These are phyloP conservation scores for Firmiana major DNA, from an alignment of 345 rosid genomes.

Conservation along the genomic window DNA sequence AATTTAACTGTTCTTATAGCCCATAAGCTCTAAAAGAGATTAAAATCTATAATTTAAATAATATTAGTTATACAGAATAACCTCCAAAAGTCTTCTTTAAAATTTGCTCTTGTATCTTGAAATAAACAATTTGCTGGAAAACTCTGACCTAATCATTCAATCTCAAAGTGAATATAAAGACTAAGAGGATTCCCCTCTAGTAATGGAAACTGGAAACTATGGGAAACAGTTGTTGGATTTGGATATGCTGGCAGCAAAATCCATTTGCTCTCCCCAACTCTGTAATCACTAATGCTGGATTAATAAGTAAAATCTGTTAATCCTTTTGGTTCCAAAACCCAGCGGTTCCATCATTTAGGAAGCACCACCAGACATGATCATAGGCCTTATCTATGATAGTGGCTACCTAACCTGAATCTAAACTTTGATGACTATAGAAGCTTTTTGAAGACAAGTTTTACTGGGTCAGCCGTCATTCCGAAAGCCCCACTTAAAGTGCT, in stretches of 20 bases:
- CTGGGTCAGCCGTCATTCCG: neutral
- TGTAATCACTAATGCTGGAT: neutral
- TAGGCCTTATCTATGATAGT: neutral
- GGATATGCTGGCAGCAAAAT: neutral
- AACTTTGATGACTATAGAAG: neutral
- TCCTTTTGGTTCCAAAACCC: neutral
- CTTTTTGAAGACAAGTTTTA: neutral
- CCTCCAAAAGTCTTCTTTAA: neutral
- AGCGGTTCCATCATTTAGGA: neutral
- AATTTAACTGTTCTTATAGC: neutral
- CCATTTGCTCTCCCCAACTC: neutral
- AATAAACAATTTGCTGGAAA: neutral
- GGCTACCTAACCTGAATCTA: neutral
- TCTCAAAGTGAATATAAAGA: neutral
- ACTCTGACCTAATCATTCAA: neutral
- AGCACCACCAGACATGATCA: neutral
- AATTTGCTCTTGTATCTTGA: neutral
- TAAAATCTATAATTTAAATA: too few relatives aligned
- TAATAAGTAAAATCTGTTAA: neutral
- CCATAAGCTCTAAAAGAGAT: neutral
- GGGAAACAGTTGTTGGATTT: neutral
- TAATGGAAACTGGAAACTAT: neutral
- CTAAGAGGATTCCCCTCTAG: neutral
- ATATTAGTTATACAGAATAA: neutral
- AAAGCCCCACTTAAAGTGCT: neutral